Evolutionary conservation across 345 rosid genomes (phyloP).

Genomic region (Salix suchowensis): DNA sequence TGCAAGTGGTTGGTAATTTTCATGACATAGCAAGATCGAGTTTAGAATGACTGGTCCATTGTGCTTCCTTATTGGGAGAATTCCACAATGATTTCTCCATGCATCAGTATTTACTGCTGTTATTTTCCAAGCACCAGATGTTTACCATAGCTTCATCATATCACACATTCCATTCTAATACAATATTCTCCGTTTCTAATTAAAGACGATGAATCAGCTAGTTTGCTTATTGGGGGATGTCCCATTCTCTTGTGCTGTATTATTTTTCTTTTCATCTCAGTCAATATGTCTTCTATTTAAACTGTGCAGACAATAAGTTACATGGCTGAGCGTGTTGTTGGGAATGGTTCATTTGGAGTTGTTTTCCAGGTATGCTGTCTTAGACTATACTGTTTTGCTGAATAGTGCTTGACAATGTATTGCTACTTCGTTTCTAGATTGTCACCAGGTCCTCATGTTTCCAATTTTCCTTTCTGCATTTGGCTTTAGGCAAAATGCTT

Average conservation of each 20-base stretch:
- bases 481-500: slow-evolving; percentile 76
- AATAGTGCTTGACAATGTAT: neutral
- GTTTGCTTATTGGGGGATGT: neutral
- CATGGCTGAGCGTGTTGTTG: slow-evolving; percentile 99
- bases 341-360: slow-evolving; percentile 96
- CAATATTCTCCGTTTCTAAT: neutral
- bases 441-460: neutral
- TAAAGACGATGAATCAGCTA: neutral
- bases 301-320: slow-evolving; percentile 74
- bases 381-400: neutral
- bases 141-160: neutral
- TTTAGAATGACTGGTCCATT: neutral
- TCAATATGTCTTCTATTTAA: neutral
- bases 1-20: neutral
- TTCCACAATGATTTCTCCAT: neutral
- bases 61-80: neutral
- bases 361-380: slow-evolving; percentile 71
- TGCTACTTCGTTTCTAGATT: neutral
- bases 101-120: neutral
- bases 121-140: neutral
- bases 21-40: neutral
- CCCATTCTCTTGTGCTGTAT: neutral
- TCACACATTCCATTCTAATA: neutral
- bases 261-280: neutral
- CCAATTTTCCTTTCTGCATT: neutral